These are phyloP conservation scores for Penicillium psychrofluorescens DNA, from an alignment of 495 filamentous ascomycete species.

Conservation along the genomic window DNA sequence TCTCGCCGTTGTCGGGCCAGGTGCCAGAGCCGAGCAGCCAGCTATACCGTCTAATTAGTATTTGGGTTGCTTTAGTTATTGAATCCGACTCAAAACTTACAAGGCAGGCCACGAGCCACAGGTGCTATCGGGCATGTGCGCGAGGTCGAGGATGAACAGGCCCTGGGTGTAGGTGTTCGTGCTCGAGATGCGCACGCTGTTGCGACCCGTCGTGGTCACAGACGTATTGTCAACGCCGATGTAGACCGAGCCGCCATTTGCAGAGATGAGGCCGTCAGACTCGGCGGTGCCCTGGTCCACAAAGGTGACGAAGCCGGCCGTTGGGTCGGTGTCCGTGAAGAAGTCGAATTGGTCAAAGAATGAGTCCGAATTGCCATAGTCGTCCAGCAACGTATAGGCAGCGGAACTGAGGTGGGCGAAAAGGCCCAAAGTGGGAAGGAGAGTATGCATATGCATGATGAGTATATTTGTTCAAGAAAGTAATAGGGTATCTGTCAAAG, in stretches of 20 bases:
- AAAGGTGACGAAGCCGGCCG: constrained; percentile 62
- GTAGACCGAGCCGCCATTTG: constrained; percentile 32
- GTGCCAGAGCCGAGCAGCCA: constrained; percentile 43
- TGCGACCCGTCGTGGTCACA: constrained; percentile 43
- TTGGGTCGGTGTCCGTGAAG: constrained; percentile 50
- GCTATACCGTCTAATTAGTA: constrained; percentile 15
- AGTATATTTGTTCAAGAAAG: not conserved
- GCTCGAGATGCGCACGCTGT: constrained; percentile 48
- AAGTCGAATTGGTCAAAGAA: constrained; percentile 55
- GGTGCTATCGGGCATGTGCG: constrained; percentile 46
- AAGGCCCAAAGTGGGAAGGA: constrained; percentile 31
- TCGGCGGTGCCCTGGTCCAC: constrained; percentile 45
- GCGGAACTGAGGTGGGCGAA: constrained; percentile 36
- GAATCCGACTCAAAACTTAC: constrained; percentile 26
- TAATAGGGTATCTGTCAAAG: constrained; percentile 13
- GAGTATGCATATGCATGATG: constrained; percentile 34
- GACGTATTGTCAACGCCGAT: constrained; percentile 35
- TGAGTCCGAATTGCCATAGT: constrained; percentile 27
- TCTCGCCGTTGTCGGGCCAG: constrained; percentile 66
- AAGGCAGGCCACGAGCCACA: constrained; percentile 57
- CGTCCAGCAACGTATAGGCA: constrained; percentile 40
- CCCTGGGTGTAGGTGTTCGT: constrained; percentile 46
- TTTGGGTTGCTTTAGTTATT: not conserved
- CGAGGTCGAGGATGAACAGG: constrained; percentile 53
- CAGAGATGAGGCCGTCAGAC: constrained; percentile 45